phyloP scores from a whole-genome alignment of 2,329 filamentous ascomycete species.

The Cladosporium sp. region DNA sequence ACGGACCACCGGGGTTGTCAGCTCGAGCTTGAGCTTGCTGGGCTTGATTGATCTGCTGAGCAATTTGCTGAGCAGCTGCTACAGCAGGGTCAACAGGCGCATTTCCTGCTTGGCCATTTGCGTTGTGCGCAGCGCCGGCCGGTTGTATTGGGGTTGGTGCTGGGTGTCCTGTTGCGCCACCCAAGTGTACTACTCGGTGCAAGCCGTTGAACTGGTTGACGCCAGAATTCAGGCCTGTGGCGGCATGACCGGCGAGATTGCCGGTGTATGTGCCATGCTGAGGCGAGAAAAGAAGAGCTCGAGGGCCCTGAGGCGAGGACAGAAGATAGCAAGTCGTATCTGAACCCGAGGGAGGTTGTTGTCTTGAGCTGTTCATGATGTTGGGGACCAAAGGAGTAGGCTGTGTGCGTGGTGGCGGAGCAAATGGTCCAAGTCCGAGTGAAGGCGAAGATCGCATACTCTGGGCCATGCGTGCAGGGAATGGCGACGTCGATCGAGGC shows the following conservation, averaged over 20 bases:
- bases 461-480: constrained; percentile 12
- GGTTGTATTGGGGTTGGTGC: constrained; percentile 21
- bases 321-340: constrained; percentile 44
- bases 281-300: constrained; percentile 46
- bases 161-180: constrained; percentile 16
- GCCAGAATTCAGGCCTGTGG: background rate
- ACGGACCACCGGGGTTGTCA: constrained; percentile 13
- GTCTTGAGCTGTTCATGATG: constrained; percentile 21
- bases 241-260: background rate
- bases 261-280: constrained; percentile 34
- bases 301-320: constrained; percentile 47
- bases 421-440: constrained; percentile 8
- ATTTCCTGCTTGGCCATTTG: constrained; percentile 21
- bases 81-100: constrained; percentile 16
- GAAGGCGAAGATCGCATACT: constrained; percentile 15
- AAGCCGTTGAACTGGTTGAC: background rate
- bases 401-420: constrained; percentile 11
- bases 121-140: background rate
- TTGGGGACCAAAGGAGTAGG: background rate
- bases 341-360: constrained; percentile 21
- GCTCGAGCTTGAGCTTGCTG: constrained; percentile 23
- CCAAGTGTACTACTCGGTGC: background rate
- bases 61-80: constrained; percentile 19
- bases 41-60: constrained; percentile 17
- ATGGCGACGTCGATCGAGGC: constrained; percentile 13